Evolutionary conservation across 140 eudicot genomes (phyloP).

Genomic region (Senecio squalidus): DNA sequence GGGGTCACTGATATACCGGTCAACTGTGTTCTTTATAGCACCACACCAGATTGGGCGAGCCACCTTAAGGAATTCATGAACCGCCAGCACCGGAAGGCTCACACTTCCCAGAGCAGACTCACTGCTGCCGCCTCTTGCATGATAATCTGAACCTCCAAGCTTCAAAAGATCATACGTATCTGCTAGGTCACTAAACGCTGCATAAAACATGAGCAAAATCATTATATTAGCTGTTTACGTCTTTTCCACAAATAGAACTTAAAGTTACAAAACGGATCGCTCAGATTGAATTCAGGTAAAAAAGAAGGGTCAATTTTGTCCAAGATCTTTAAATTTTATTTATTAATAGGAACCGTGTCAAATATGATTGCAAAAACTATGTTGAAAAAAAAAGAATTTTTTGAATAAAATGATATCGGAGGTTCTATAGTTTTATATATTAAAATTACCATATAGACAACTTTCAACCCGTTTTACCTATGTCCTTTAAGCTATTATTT

Average conservation of each 20-base stretch:
- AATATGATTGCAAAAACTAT: no score
- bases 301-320: no score
- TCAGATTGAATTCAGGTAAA: background rate
- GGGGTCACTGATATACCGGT: constrained; percentile 55
- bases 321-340: no score
- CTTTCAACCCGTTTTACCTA: no score
- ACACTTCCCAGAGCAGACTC: constrained; percentile 84
- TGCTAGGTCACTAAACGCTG: constrained; percentile 84
- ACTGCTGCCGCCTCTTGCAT: constrained; percentile 74
- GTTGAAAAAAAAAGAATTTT: no score
- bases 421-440: no score
- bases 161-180: constrained; percentile 67
- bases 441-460: no score
- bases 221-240: background rate
- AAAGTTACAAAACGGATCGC: background rate
- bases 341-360: no score
- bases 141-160: constrained; percentile 96
- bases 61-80: constrained; percentile 63
- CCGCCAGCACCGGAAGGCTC: constrained; percentile 58
- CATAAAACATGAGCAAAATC: background rate
- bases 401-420: no score
- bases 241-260: no score
- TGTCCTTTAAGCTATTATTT: no score
- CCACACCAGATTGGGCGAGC: constrained; percentile 91
- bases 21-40: constrained; percentile 56